A percentile compares a stretch with the other conserved stretches of the same genome.
phyloP scores from a whole-genome alignment of 805 yeast species.

The Jamesozyma piceae region DNA sequence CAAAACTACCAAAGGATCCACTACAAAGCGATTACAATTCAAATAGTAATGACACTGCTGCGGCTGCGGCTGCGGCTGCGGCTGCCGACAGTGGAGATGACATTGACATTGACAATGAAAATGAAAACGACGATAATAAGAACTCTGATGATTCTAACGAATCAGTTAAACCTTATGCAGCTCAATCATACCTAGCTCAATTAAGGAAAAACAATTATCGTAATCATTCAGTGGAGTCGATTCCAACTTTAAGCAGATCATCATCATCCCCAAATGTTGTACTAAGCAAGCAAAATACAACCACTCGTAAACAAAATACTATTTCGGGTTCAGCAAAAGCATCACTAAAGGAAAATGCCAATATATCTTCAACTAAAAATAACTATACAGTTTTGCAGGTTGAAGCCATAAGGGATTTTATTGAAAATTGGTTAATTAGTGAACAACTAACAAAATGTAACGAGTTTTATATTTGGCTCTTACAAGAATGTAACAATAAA shows the following conservation, averaged over 20 bases:
- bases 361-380: neutral
- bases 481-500: slow-evolving; percentile 20
- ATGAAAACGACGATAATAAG: neutral
- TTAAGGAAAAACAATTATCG: slow-evolving; percentile 3
- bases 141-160: neutral
- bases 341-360: slow-evolving; percentile 16
- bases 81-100: neutral
- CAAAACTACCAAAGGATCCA: slow-evolving; percentile 8
- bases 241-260: slow-evolving; percentile 3
- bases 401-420: slow-evolving; percentile 20
- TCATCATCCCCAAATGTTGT: slow-evolving; percentile 1
- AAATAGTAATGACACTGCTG: neutral
- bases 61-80: too few relatives aligned
- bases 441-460: slow-evolving; percentile 26
- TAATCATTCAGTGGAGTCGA: slow-evolving; percentile 2
- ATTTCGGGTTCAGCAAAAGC: neutral
- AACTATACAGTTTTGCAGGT: slow-evolving; percentile 7
- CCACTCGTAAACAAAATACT: neutral
- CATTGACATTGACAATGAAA: neutral
- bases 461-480: slow-evolving; percentile 27
- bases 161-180: slow-evolving; percentile 1
- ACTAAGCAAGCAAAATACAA: neutral
- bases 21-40: neutral
- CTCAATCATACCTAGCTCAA: slow-evolving; percentile 4
- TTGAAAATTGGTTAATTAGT: slow-evolving; percentile 27